Evolutionary conservation across 2,329 filamentous ascomycete species (phyloP).

Genomic region (Stenocarpella maydis): DNA sequence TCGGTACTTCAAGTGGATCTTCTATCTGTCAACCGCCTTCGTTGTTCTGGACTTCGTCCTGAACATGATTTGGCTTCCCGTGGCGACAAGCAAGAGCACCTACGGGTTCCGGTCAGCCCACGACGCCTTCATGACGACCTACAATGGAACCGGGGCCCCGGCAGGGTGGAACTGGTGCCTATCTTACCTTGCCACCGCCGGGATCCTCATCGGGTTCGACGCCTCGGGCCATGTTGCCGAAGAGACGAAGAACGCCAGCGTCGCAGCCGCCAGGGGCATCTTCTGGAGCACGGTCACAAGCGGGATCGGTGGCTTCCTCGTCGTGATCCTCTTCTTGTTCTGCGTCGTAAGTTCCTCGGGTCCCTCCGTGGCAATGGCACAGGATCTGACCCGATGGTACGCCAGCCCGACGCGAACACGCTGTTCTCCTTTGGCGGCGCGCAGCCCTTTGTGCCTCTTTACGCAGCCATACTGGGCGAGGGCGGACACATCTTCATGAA

Average conservation of each 20-base stretch:
- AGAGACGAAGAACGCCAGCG: conserved; percentile 65
- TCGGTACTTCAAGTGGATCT: conserved; percentile 57
- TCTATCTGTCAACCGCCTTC: conserved; percentile 57
- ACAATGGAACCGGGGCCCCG: conserved; percentile 64
- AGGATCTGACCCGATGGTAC: background rate
- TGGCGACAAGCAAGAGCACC: conserved; percentile 59
- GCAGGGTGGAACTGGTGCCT: conserved; percentile 70
- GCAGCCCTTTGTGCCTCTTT: conserved; percentile 67
- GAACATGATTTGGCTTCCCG: conserved; percentile 68
- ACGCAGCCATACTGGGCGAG: conserved; percentile 62
- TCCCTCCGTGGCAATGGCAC: too few relatives aligned
- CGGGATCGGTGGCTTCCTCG: conserved; percentile 61
- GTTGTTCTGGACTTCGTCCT: conserved; percentile 66
- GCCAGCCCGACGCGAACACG: conserved; percentile 58
- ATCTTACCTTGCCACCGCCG: conserved; percentile 67
- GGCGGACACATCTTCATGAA: conserved; percentile 69
- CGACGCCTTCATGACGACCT: conserved; percentile 68
- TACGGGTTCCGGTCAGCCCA: conserved; percentile 66
- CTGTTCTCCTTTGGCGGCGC: conserved; percentile 62
- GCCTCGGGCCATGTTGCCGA: conserved; percentile 68
- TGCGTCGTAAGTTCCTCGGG: conserved; percentile 53
- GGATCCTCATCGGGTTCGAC: conserved; percentile 68
- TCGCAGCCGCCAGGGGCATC: conserved; percentile 65
- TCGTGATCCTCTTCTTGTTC: conserved; percentile 67
- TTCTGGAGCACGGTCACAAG: conserved; percentile 68